Base-by-base conservation (phyloP, 2,329 filamentous ascomycete species). In the Atkinsonella hypoxylon region DNA sequence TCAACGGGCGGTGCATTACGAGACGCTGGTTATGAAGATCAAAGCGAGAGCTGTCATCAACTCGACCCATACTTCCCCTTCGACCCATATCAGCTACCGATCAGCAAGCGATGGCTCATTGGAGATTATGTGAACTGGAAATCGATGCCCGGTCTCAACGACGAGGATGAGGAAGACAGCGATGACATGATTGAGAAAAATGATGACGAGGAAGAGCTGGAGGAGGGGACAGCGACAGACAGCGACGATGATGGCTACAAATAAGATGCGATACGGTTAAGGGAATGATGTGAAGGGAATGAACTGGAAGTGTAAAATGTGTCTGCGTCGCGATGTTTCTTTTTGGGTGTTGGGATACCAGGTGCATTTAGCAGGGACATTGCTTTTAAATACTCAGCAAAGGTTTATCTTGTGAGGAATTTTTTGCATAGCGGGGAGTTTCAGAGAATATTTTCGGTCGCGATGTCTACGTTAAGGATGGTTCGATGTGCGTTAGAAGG, bases 41-140 rank as follows among this genome's bases (percentile, higher is more conserved):
- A 82, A 49, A 85, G 87, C 52, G 88, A 95, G 57, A 82, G 83
- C 55, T 85, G 82, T 61, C 83, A 91, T 61, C 85, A 95, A 66
- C 77, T 98, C 1, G 90, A 97, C 58, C 87, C 89, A 0, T 96
- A 95, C 65, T 98, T 97, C 62, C 93, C 93, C 0, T 98, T 98
- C 61, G 93, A 98, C 63, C 94, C 94, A 2, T 98, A 97, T 66
- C 85, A 91, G 61, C 73, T 98, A 47, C 90, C 90, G 0, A 74
- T 82, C 57, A 96, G 90, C 65, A 89, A 87, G 67, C 78, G 82
- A 53, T 97, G 93, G 94, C 70, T 98, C 12, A 85, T 89, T 55
- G 77, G 79, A 18, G 85, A 94, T 62, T 96, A 95, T 62, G 77
- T 91, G 31, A 75, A 83, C 47, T 96, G 89, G 87, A 79, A 80